Base-by-base conservation (phyloP, 768 basidiomycete genomes). In the Pisolithus orientalis region DNA sequence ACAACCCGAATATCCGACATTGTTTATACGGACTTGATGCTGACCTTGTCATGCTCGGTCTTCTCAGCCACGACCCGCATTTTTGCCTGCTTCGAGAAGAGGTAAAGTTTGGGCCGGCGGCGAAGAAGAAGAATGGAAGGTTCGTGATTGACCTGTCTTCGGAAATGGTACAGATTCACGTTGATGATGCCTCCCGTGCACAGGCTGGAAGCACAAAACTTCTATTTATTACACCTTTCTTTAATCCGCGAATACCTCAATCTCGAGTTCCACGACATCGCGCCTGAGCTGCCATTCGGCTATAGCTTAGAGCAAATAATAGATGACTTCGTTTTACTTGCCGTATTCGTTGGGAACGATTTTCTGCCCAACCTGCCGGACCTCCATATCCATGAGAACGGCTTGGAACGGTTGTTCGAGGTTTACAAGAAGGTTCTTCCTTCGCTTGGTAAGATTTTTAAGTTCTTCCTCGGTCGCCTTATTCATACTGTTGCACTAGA, bases 11-110 rank as follows among this genome's bases (percentile, higher is more conserved):
- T 69, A 80, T 94, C 51, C 87, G 96, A 59, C 96, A 99, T 71
- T 99, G 96, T 72, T 75, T 99, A 50, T 99, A 99, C 68, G 96
- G 96, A 40, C 85, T 99, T 34, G 96, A 99, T 65, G 96, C 96
- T 31, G 96, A 99, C 72, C 72, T 99, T 58, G 91, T 99, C 71
- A 99, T 99, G 96, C 78, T 99, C 62, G 94, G 94, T 25, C 74
- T 99, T 40, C 75, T 98, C 62, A 94, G 91, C 65, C 96, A 98
- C 69, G 96, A 99, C 69, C 96, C 96, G 2, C 96, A 99, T 71
- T 99, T 97, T 71, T 98, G 95, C 71, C 75, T 98, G 51, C 74
- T 99, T 59, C 84, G 96, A 51, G 96, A 99, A 71, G 96, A 99
- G 69, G 96, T 99, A 63, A 94, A 95, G 65, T 98, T 99, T 72